Base-by-base conservation (phyloP, 345 rosid genomes). In the Pelargonium nanum region DNA sequence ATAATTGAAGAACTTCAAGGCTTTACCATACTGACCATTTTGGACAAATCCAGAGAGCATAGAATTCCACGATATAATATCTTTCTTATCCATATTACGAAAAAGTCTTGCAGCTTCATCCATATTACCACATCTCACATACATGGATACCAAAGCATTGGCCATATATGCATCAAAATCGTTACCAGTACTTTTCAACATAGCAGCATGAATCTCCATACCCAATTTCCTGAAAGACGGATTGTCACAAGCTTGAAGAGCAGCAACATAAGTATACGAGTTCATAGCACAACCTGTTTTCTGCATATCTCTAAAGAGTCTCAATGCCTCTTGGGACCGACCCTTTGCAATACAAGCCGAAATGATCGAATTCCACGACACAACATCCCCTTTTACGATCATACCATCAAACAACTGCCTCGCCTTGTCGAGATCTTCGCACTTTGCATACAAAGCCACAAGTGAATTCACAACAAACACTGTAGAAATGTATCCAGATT, bases 361-460 rank as follows among this genome's bases (percentile, higher is more conserved):
- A 62, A 86, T 74, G 3, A 85, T 82, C 55, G 96, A 89, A 71
- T 86, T 88, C 96, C 96, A 89, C 15, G 83, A 68, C 60, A 85
- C 85, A 61, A 77, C 76, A 68, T 88, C 96, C 21, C 71, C 68
- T 69, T 70, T 80, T 22, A 62, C 80, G 58, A 62, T 50, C 44
- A 77, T 66, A 60, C 74, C 59, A 51, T 80, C 81, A 69, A 92
- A 87, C 51, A 88, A 63, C 65, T 64, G 81, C 79, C 78, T 83
- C 12, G 91, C 96, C 22, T 75, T 76, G 24, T 51, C 54, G 45
- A 85, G 68, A 65, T 85, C 85, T 65, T 61, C 70, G 73, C 91
- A 85, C 82, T 89, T 86, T 4, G 92, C 89, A 66, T 89, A 85
- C 92, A 89, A 81, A 6, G 89, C 68, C 68, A 87, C 80, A 66